These are phyloP conservation scores for Multifurca ochricompacta DNA, from an alignment of 768 basidiomycete genomes.

Conservation along the genomic window DNA sequence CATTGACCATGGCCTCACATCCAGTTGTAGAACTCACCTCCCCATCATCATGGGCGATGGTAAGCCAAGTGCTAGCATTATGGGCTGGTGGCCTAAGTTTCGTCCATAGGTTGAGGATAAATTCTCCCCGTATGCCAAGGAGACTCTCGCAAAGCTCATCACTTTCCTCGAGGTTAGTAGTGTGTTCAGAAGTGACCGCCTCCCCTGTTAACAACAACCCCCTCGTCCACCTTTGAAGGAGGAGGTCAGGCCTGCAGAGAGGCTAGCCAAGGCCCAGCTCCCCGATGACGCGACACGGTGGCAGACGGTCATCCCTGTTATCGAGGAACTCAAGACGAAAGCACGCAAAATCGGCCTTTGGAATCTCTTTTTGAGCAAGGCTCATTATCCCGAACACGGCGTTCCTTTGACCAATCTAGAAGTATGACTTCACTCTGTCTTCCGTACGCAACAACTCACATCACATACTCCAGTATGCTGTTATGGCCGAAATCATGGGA, in stretches of 20 bases:
- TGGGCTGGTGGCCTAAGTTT: conserved; percentile 6
- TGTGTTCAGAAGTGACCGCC: neutral
- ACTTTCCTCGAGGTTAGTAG: conserved; percentile 68
- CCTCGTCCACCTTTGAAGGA: conserved; percentile 43
- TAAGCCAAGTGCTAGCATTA: conserved; percentile 25
- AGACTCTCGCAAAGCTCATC: conserved; percentile 76
- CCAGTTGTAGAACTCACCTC: conserved; percentile 74
- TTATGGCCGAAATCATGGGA: conserved; percentile 95
- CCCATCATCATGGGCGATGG: conserved; percentile 82
- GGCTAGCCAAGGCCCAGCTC: conserved; percentile 73
- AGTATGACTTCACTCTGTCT: conserved; percentile 35
- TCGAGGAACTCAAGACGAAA: conserved; percentile 79
- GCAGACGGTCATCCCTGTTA: conserved; percentile 74
- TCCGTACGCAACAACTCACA: neutral
- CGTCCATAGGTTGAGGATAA: conserved; percentile 72
- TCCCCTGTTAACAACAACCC: neutral
- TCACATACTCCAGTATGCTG: conserved; percentile 60
- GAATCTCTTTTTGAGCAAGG: conserved; percentile 95
- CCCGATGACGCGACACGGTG: conserved; percentile 72
- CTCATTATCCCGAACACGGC: conserved; percentile 85
- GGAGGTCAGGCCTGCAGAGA: conserved; percentile 76
- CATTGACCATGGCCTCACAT: conserved; percentile 44
- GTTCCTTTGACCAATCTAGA: conserved; percentile 91
- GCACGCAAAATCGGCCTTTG: conserved; percentile 87
- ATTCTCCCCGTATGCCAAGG: conserved; percentile 85